phyloP scores from a whole-genome alignment of 176 grass and related monocot genomes.

The Triticum dicoccoides region DNA sequence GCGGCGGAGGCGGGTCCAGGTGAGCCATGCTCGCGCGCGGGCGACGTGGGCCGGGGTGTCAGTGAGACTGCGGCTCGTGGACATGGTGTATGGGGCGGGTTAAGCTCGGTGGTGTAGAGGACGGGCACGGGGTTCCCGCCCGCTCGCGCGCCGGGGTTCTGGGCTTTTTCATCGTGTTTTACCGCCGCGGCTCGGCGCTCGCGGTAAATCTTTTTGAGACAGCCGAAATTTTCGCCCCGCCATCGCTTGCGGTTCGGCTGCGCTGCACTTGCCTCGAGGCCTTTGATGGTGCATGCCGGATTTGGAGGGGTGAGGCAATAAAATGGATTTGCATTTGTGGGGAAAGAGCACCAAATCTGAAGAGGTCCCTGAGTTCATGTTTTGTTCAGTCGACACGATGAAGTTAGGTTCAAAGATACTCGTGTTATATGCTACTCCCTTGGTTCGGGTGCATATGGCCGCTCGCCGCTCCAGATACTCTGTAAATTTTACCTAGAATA shows the following conservation, averaged over 20 bases:
- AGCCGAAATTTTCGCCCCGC: not conserved
- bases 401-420: too few relatives aligned
- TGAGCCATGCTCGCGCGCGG: not conserved
- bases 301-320: not conserved
- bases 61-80: not conserved
- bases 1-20: not conserved
- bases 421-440: too few relatives aligned
- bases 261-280: not conserved
- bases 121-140: not conserved
- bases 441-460: too few relatives aligned
- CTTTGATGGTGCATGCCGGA: not conserved
- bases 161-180: not conserved
- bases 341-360: too few relatives aligned
- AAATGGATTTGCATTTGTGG: too few relatives aligned
- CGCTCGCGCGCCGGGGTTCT: not conserved
- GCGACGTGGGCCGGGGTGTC: not conserved
- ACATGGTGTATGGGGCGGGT: not conserved
- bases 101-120: not conserved
- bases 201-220: not conserved
- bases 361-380: too few relatives aligned
- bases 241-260: not conserved
- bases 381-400: too few relatives aligned
- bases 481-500: too few relatives aligned
- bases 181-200: not conserved
- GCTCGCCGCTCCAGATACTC: too few relatives aligned